phyloP scores from a whole-genome alignment of 805 yeast genomes.

The Candida manassasensis region DNA sequence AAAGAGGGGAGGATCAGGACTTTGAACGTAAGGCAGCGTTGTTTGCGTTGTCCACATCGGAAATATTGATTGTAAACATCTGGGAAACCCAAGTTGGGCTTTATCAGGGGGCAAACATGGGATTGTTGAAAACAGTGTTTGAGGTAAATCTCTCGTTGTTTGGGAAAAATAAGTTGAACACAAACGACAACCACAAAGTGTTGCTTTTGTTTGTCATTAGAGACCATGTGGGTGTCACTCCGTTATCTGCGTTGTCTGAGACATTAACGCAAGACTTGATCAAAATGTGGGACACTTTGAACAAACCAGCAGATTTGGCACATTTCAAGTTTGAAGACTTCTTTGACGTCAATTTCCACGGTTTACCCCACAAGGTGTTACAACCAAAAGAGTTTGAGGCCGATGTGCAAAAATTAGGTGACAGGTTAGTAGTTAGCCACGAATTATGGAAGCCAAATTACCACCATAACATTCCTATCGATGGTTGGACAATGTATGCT shows the following conservation, averaged over 20 bases:
- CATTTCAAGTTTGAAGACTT: conserved; percentile 62
- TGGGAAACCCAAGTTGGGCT: conserved; percentile 98
- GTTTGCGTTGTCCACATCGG: conserved; percentile 90
- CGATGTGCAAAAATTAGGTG: conserved; percentile 62
- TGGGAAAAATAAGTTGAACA: conserved; percentile 46
- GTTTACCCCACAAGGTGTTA: conserved; percentile 80
- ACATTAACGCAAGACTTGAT: conserved; percentile 69
- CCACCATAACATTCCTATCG: conserved; percentile 85
- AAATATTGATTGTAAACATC: conserved; percentile 82
- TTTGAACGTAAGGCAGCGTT: conserved; percentile 95
- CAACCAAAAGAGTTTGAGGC: conserved; percentile 65
- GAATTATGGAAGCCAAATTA: conserved; percentile 63
- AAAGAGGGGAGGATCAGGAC: conserved; percentile 97
- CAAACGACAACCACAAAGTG: conserved; percentile 49
- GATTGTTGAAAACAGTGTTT: conserved; percentile 87
- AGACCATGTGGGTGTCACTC: conserved; percentile 87
- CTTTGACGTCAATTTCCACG: conserved; percentile 78
- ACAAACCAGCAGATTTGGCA: conserved; percentile 64
- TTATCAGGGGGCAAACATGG: conserved; percentile 98
- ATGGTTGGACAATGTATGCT: conserved; percentile 94
- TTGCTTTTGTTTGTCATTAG: conserved; percentile 82
- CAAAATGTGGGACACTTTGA: conserved; percentile 72
- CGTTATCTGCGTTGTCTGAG: conserved; percentile 61
- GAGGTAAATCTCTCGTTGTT: conserved; percentile 89
- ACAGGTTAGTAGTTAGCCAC: conserved; percentile 42